A percentile compares a stretch with the other conserved stretches of the same genome.
These are phyloP conservation scores for Basipetospora chlamydospora DNA, from an alignment of 2,329 filamentous ascomycete genomes.

Conservation along the genomic window DNA sequence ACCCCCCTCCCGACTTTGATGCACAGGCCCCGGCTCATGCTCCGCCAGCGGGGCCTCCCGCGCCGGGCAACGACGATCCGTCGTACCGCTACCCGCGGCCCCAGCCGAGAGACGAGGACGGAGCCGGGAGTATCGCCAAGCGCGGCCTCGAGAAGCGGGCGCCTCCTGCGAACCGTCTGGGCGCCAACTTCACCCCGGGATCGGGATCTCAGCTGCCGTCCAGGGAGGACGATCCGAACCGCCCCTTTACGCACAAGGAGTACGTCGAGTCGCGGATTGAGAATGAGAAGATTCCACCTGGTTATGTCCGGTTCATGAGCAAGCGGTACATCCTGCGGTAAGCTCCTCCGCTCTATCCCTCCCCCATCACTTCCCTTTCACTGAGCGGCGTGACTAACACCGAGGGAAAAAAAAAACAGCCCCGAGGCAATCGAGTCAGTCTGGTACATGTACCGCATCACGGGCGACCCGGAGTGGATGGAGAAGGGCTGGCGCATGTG, in stretches of 20 bases:
- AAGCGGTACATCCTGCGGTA: constrained; percentile 49
- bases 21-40: no score
- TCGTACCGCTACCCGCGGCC: constrained; percentile 6
- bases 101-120: background rate
- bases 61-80: constrained; percentile 9
- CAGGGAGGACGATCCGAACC: constrained; percentile 10
- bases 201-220: no score
- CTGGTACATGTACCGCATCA: constrained; percentile 84
- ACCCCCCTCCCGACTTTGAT: no score
- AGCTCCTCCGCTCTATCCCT: constrained; percentile 10
- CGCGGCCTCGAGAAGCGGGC: no score
- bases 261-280: constrained; percentile 32
- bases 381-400: no score
- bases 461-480: constrained; percentile 58
- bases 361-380: background rate
- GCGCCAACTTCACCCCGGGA: no score
- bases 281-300: constrained; percentile 30
- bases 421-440: constrained; percentile 81
- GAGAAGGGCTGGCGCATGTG: constrained; percentile 86
- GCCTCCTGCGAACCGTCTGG: no score
- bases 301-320: constrained; percentile 31
- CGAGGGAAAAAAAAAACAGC: constrained; percentile 24
- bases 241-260: constrained; percentile 37
- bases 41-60: no score
- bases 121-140: background rate